Base-by-base conservation (phyloP, 495 filamentous ascomycete genomes). In the Penicillium odoratum region DNA sequence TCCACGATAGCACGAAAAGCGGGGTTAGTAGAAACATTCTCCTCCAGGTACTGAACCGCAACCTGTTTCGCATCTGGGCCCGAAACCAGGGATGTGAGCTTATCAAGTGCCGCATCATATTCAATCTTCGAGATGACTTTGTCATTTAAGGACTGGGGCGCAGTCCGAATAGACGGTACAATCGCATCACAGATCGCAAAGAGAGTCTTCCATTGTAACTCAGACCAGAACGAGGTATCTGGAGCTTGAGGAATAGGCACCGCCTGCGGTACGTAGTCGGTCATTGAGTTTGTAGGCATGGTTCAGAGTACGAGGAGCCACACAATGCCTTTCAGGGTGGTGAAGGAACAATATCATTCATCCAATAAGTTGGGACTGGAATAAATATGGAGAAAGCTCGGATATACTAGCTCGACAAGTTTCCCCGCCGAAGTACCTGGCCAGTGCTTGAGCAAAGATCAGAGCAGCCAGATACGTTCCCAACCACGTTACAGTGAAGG, bases 181-280 rank as follows among this genome's bases (percentile, higher is more conserved):
- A 85, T 64, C 0, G 81, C 75, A 58, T 85, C 82, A 30, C 78
- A 78, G 5, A 86, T 68, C 0, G 82, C 73, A 60, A 85, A 69
- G 3, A 86, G 69, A 0, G 76, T 84, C 3, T 60, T 74, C 83
- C 83, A 86, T 74, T 86, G 83, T 1, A 70, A 31, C 18, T 75
- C 70, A 0, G 72, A 77, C 55, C 83, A 81, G 55, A 77, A 68
- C 9, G 72, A 61, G 25, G 66, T 59, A 10, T 68, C 62, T 1
- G 74, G 69, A 8, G 63, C 67, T 5, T 77, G 73, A 13, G 77
- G 72, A 8, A 82, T 61, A 40, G 79, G 69, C n/a, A 72, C 69
- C n/a, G 74, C 74, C 58, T 74, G 47, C 8, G 80, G 80, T 28
- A 63, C 67, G 58, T 74, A 74, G 3, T 60, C 40, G 11, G 53